Base-by-base conservation (phyloP, 345 rosid species). In the Eucalyptus dawsonii region DNA sequence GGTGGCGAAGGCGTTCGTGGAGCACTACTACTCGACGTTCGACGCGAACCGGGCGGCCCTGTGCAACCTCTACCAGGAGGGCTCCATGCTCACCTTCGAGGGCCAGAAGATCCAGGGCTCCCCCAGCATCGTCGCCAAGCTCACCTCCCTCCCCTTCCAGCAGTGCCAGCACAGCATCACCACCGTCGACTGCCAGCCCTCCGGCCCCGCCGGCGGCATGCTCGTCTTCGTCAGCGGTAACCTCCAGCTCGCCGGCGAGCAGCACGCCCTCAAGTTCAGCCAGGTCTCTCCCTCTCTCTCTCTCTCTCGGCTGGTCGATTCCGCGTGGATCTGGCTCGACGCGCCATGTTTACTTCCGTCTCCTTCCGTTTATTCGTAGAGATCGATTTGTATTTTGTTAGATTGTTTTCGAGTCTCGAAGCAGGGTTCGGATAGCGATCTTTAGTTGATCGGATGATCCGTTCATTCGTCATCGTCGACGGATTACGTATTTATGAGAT, bases 91-190 rank as follows among this genome's bases (percentile, higher is more conserved):
- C 89, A 95, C 97, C 89, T 98, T 98, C 92, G 98, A 98, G 89
- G 99, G 99, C 76, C 98, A 98, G 88, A 95, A 97, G 98, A 93
- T 96, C 92, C 98, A 94, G 90, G 99, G 99, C 54, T 90, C 95
- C 8, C 94, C 88, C 31, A 95, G 90, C 93, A 96, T 98, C 93
- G 98, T 96, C 21, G 92, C 96, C 14, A 98, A 98, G 94, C 97
- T 98, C 89, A 93, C 95, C 11, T 87, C 93, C 88, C 97, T 98
- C 37, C 98, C 99, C 12, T 97, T 97, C 91, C 89, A 90, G 87
- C 91, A 90, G 93, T 93, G 95, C 90, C 87, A 93, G 91, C 95
- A 93, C 90, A 86, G 40, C 91, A 91, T 92, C 91, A 86, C 93
- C 87, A 93, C 94, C 89, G 94, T 93, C 44, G 94, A 92, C 86